Evolutionary conservation across 768 basidiomycete genomes (phyloP).

Genomic region (Phylloporus rhodoxanthus): DNA sequence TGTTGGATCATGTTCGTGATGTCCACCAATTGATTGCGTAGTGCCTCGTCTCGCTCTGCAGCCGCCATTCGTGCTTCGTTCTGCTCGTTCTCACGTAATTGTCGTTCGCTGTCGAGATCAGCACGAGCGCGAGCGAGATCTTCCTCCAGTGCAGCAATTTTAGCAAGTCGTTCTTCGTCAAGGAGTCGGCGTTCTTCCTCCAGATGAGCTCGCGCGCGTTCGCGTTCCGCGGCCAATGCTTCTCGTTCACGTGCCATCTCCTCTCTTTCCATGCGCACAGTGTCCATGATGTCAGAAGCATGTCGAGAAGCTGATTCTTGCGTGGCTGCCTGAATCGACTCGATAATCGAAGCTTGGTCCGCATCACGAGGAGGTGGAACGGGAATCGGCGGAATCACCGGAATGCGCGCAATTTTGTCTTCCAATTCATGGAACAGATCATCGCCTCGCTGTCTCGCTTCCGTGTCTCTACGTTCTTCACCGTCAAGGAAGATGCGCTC

Average conservation of each 20-base stretch:
- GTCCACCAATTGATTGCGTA: constrained; percentile 59
- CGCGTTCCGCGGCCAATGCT: constrained; percentile 48
- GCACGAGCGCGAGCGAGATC: constrained; percentile 51
- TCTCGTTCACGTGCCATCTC: constrained; percentile 53
- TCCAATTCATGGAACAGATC: constrained; percentile 23
- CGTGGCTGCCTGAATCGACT: constrained; percentile 38
- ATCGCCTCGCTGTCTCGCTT: constrained; percentile 39
- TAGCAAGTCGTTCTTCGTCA: constrained; percentile 46
- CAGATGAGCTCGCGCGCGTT: constrained; percentile 42
- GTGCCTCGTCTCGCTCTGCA: constrained; percentile 53
- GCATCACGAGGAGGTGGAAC: constrained; percentile 15
- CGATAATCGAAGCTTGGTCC: constrained; percentile 32
- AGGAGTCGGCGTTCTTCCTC: constrained; percentile 44
- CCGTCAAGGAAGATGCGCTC: constrained; percentile 54
- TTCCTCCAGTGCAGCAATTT: constrained; percentile 57
- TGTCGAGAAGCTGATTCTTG: constrained; percentile 53
- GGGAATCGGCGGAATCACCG: constrained; percentile 20
- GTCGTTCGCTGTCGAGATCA: constrained; percentile 61
- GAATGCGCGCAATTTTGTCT: constrained; percentile 21
- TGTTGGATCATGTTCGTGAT: constrained; percentile 70
- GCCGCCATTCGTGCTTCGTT: constrained; percentile 59
- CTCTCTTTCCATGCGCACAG: constrained; percentile 53
- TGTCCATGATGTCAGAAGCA: constrained; percentile 53
- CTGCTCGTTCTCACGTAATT: constrained; percentile 52
- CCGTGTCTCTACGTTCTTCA: constrained; percentile 53